Evolutionary conservation across 805 yeast genomes (phyloP).

Genomic region (Saccharomyces kudriavzevii): DNA sequence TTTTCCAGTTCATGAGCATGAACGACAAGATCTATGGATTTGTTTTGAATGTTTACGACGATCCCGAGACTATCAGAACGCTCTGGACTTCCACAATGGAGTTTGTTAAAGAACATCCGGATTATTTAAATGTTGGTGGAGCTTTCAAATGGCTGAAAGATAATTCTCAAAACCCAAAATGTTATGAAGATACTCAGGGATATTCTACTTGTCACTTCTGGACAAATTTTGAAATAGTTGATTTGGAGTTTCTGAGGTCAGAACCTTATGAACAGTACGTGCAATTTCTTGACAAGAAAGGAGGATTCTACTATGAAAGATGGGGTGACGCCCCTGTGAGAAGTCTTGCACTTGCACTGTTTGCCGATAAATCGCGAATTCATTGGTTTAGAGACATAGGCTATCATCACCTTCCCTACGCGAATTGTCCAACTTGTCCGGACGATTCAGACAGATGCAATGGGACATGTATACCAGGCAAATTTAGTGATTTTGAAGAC

Average conservation of each 20-base stretch:
- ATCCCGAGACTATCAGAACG: slow-evolving; percentile 51
- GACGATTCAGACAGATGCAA: slow-evolving; percentile 39
- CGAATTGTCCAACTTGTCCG: slow-evolving; percentile 52
- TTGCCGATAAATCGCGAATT: slow-evolving; percentile 57
- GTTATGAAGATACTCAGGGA: slow-evolving; percentile 36
- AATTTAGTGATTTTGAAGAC: slow-evolving; percentile 44
- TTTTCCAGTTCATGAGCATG: slow-evolving; percentile 62
- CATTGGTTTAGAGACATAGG: slow-evolving; percentile 90
- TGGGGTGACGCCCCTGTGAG: slow-evolving; percentile 96
- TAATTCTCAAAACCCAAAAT: slow-evolving; percentile 44
- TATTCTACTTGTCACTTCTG: slow-evolving; percentile 74
- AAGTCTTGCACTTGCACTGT: slow-evolving; percentile 61
- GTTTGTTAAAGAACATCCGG: slow-evolving; percentile 48
- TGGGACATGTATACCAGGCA: slow-evolving; percentile 44
- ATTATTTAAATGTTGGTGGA: slow-evolving; percentile 50
- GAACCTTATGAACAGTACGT: slow-evolving; percentile 62
- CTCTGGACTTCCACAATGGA: slow-evolving; percentile 66
- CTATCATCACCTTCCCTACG: slow-evolving; percentile 65
- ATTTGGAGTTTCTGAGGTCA: slow-evolving; percentile 69
- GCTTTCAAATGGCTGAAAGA: slow-evolving; percentile 58
- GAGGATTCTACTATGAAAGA: slow-evolving; percentile 82
- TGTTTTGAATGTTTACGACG: slow-evolving; percentile 60
- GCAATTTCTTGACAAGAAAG: slow-evolving; percentile 52
- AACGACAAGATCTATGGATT: slow-evolving; percentile 69
- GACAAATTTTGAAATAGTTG: slow-evolving; percentile 82